phyloP scores from a whole-genome alignment of 257 asterid species.

The Penstemon barbatus region DNA sequence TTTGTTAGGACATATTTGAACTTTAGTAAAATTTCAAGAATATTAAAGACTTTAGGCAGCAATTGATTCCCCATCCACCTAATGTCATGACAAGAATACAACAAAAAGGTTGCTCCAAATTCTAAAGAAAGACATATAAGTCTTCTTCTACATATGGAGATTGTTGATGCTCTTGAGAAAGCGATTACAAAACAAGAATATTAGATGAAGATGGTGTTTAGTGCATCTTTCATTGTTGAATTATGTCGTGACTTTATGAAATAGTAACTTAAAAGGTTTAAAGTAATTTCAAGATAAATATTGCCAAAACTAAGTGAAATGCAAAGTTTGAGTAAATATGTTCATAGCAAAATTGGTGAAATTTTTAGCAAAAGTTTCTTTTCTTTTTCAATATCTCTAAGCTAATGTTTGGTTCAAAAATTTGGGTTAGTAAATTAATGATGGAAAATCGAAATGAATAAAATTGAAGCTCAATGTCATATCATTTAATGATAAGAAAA shows the following conservation, averaged over 20 bases:
- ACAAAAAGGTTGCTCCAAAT: no score
- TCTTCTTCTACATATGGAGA: conserved; percentile 25
- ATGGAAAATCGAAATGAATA: no score
- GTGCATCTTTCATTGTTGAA: not conserved
- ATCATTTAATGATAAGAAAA: no score
- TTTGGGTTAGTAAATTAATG: no score
- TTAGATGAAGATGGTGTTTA: conserved; percentile 20
- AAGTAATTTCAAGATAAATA: not conserved
- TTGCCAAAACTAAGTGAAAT: no score
- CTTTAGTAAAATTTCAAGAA: conserved; percentile 32
- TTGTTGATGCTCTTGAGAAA: conserved; percentile 22
- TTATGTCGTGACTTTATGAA: conserved; percentile 17
- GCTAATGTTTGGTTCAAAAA: no score
- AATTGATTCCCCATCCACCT: conserved; percentile 17
- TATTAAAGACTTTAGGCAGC: conserved; percentile 38
- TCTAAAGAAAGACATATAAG: conserved; percentile 25
- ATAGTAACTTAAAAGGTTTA: not conserved
- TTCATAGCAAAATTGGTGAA: no score
- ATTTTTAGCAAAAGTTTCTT: no score
- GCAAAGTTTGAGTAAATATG: not conserved
- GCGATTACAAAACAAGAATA: conserved; percentile 23
- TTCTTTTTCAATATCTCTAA: no score
- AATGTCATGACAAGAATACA: conserved; percentile 25
- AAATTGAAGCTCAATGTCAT: no score
- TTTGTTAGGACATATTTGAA: conserved; percentile 59